phyloP scores from a whole-genome alignment of 140 eudicot genomes.

The Senecio squalidus region DNA sequence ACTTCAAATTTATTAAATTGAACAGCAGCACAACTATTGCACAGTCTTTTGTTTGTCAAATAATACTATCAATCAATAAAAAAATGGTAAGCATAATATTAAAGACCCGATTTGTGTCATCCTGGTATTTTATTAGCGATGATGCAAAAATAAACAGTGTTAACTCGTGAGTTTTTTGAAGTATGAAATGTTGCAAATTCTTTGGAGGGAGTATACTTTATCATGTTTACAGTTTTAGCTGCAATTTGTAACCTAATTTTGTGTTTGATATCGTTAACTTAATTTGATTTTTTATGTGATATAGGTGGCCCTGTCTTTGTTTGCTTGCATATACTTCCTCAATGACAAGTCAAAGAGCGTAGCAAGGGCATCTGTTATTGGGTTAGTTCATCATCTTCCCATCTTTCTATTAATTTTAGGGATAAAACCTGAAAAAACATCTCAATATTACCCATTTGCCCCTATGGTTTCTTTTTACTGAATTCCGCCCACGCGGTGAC shows the following conservation, averaged over 20 bases:
- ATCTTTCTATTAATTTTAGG: conserved; percentile 1
- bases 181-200: background rate
- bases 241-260: background rate
- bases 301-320: conserved; percentile 80
- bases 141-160: conserved; percentile 1
- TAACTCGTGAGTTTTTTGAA: background rate
- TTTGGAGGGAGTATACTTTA: background rate
- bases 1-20: too few species aligned
- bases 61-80: too few species aligned
- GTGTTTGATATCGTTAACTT: conserved; percentile 7
- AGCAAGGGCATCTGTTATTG: conserved; percentile 63
- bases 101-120: background rate
- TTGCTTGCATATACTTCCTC: conserved; percentile 90
- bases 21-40: too few species aligned
- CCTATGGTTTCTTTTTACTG: background rate
- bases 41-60: too few species aligned
- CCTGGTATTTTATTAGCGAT: background rate
- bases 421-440: background rate
- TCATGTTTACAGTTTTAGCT: background rate
- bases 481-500: background rate
- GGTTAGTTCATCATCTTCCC: conserved; percentile 44
- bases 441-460: background rate
- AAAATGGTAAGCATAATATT: too few species aligned
- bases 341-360: conserved; percentile 88
- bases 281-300: background rate